Evolutionary conservation across 2,329 filamentous ascomycete genomes (phyloP).

Genomic region (Nigrospora sphaerica): DNA sequence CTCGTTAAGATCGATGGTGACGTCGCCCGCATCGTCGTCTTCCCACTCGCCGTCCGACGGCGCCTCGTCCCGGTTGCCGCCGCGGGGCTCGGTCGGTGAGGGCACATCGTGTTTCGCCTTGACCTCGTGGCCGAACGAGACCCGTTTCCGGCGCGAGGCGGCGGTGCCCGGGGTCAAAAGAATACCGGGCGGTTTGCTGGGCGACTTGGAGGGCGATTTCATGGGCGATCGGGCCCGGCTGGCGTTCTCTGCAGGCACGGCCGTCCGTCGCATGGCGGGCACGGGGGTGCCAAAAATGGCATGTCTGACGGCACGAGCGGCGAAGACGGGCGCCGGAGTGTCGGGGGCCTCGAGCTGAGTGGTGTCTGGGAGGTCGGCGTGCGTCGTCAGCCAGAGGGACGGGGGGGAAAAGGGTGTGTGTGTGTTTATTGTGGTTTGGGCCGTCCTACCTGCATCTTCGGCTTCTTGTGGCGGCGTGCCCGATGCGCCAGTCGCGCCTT

Average conservation of each 20-base stretch:
- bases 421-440: not conserved
- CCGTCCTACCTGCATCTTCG: conserved; percentile 14
- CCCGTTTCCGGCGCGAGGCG: conserved; percentile 53
- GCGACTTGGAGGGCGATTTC: conserved; percentile 26
- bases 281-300: conserved; percentile 55
- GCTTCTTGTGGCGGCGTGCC: conserved; percentile 16
- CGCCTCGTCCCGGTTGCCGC: conserved; percentile 4
- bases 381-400: conserved; percentile 6
- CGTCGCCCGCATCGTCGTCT: conserved; percentile 43
- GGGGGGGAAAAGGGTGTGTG: not conserved
- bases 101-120: conserved; percentile 20
- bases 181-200: conserved; percentile 48
- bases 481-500: conserved; percentile 27
- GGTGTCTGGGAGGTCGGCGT: conserved; percentile 21
- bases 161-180: conserved; percentile 58
- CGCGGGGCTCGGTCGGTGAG: conserved; percentile 14
- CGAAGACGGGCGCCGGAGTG: conserved; percentile 60
- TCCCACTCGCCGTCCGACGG: conserved; percentile 43
- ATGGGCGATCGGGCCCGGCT: conserved; percentile 2
- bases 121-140: conserved; percentile 57
- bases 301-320: conserved; percentile 56
- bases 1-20: conserved; percentile 65
- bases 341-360: conserved; percentile 52
- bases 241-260: conserved; percentile 20
- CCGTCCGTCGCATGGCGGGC: conserved; percentile 16